These are phyloP conservation scores for Sordariomycetes sp. DNA, from an alignment of 2,329 filamentous ascomycete species.

Conservation along the genomic window DNA sequence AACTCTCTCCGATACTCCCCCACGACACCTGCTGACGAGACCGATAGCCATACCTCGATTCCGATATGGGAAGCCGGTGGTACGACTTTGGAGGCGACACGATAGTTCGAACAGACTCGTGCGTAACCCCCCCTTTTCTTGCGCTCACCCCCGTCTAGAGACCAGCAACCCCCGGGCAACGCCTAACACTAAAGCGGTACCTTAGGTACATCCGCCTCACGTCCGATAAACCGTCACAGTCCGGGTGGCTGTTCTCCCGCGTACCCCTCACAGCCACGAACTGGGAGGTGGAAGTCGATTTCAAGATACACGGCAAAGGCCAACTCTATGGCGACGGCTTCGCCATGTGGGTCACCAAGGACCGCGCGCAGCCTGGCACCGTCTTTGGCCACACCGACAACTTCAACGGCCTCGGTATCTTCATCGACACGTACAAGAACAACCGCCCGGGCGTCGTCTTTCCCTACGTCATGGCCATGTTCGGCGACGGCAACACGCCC, in stretches of 20 bases:
- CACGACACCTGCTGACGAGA: constrained; percentile 10
- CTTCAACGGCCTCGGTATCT: constrained; percentile 90
- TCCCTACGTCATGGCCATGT: constrained; percentile 97
- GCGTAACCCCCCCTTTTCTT: constrained; percentile 14
- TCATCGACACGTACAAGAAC: constrained; percentile 99
- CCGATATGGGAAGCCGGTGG: constrained; percentile 96
- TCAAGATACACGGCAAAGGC: constrained; percentile 82
- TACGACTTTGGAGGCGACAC: constrained; percentile 98
- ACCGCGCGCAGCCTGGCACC: constrained; percentile 67
- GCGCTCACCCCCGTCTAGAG: not conserved
- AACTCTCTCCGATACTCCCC: constrained; percentile 7
- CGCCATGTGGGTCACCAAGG: constrained; percentile 95
- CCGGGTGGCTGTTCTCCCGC: constrained; percentile 87
- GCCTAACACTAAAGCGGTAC: not conserved
- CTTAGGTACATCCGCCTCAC: constrained; percentile 82
- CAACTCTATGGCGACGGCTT: constrained; percentile 93
- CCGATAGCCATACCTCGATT: constrained; percentile 83
- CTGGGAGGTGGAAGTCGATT: constrained; percentile 96
- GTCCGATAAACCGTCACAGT: constrained; percentile 79
- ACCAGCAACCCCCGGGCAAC: not conserved
- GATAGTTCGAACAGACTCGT: constrained; percentile 64
- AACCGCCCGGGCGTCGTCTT: constrained; percentile 92
- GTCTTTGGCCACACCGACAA: constrained; percentile 84
- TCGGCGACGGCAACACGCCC: constrained; percentile 75
- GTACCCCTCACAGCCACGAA: constrained; percentile 95